These are phyloP conservation scores for Teratosphaeria pseudoeucalypti DNA, from an alignment of 2,329 filamentous ascomycete species.

Conservation along the genomic window DNA sequence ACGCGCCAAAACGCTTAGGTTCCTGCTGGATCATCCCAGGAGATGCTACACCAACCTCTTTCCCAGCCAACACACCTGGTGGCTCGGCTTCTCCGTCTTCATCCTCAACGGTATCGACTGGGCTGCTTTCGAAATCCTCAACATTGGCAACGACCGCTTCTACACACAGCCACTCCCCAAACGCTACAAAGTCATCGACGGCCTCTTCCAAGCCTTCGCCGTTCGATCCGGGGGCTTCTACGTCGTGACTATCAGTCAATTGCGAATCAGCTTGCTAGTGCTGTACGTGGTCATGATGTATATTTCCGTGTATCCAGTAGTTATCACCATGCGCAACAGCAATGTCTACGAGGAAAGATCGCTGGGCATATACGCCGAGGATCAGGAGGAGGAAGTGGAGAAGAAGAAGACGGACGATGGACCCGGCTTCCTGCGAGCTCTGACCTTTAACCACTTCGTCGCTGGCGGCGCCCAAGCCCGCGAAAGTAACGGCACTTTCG, in stretches of 20 bases:
- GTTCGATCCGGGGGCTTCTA: constrained; percentile 41
- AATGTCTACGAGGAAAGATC: constrained; percentile 54
- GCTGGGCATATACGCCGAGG: constrained; percentile 47
- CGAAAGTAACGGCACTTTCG: constrained; percentile 27
- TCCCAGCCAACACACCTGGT: constrained; percentile 50
- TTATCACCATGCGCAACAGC: constrained; percentile 50
- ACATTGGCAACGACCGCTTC: constrained; percentile 45
- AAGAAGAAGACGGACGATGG: background rate
- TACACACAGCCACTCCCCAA: constrained; percentile 29
- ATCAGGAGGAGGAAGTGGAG: constrained; percentile 10
- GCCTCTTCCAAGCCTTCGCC: constrained; percentile 49
- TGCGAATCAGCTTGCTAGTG: constrained; percentile 48
- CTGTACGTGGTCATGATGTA: constrained; percentile 58
- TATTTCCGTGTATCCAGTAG: constrained; percentile 51
- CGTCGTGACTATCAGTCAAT: constrained; percentile 35
- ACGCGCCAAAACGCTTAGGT: constrained; percentile 37
- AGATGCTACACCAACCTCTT: constrained; percentile 55
- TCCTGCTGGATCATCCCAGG: constrained; percentile 52
- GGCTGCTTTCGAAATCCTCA: constrained; percentile 42
- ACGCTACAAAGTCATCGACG: constrained; percentile 42
- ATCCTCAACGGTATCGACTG: constrained; percentile 46
- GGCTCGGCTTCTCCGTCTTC: constrained; percentile 41
- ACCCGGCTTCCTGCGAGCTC: constrained; percentile 5
- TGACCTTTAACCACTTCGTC: constrained; percentile 8
- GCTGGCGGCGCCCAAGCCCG: constrained; percentile 1